phyloP scores from a whole-genome alignment of 1,284 basidiomycete species.

The Malassezia furfur region DNA sequence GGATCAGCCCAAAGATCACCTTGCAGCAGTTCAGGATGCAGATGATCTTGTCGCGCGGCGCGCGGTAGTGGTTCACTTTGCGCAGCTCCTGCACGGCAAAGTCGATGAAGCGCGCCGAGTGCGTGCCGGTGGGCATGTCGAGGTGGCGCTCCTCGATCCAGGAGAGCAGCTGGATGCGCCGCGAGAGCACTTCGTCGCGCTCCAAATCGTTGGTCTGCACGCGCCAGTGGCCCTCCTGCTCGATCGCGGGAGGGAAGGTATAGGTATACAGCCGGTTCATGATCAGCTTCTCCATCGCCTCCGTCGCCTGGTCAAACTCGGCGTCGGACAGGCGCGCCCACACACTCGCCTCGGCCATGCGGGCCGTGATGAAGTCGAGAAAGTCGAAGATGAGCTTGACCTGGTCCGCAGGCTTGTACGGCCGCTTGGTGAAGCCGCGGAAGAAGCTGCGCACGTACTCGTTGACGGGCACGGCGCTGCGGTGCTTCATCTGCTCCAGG shows the following conservation, averaged over 20 bases:
- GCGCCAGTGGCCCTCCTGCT: slow-evolving; percentile 38
- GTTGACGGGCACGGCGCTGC: slow-evolving; percentile 40
- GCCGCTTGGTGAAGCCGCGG: slow-evolving; percentile 45
- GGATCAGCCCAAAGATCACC: slow-evolving; percentile 92
- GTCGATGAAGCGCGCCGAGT: slow-evolving; percentile 68
- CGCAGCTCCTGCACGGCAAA: slow-evolving; percentile 79
- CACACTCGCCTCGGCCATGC: slow-evolving; percentile 38
- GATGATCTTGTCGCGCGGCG: slow-evolving; percentile 92
- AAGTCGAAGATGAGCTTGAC: slow-evolving; percentile 48
- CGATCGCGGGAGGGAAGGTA: slow-evolving; percentile 44
- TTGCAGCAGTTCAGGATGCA: slow-evolving; percentile 97
- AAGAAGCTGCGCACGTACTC: slow-evolving; percentile 46
- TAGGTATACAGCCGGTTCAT: slow-evolving; percentile 82
- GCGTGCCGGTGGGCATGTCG: slow-evolving; percentile 52
- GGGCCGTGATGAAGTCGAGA: slow-evolving; percentile 43
- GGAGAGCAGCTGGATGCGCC: slow-evolving; percentile 79
- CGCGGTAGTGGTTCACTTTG: slow-evolving; percentile 98
- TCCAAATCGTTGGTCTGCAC: slow-evolving; percentile 81
- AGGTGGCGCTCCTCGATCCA: slow-evolving; percentile 85
- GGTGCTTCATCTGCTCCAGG: slow-evolving; percentile 47
- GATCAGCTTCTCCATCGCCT: slow-evolving; percentile 98
- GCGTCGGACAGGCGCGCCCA: slow-evolving; percentile 53
- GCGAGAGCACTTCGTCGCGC: slow-evolving; percentile 75
- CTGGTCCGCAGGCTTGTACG: slow-evolving; percentile 43
- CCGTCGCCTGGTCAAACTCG: slow-evolving; percentile 92